Conservation (phyloP, 306 rosid species). For the Glycyrrhiza uralensis region DNA sequence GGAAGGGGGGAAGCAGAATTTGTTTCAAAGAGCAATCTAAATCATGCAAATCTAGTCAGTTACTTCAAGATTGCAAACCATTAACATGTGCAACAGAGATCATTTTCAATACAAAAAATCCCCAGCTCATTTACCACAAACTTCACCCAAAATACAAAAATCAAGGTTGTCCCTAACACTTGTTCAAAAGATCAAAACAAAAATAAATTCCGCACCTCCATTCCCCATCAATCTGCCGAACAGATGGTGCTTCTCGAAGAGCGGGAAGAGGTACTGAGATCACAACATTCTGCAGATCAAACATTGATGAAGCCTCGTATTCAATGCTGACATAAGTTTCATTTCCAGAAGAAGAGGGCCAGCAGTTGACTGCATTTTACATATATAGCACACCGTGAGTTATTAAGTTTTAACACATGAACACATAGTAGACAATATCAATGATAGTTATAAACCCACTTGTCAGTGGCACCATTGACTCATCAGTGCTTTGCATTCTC, state of each 20-base stretch:
- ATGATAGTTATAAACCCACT: constrained; percentile 43
- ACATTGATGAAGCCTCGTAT: constrained; percentile 88
- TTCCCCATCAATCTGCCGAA: constrained; percentile 82
- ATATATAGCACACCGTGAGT: constrained; percentile 16
- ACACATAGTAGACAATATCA: neutral
- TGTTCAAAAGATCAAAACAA: neutral
- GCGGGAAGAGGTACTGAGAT: constrained; percentile 95
- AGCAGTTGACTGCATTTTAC: constrained; percentile 83
- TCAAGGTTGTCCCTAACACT: neutral
- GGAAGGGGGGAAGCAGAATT: neutral
- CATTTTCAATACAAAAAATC: neutral
- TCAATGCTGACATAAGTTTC: constrained; percentile 96
- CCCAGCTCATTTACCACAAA: neutral
- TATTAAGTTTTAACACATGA: neutral
- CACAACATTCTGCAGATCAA: constrained; percentile 70
- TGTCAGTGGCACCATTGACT: constrained; percentile 75
- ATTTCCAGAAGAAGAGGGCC: constrained; percentile 97
- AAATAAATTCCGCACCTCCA: constrained; percentile 59
- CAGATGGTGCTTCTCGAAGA: constrained; percentile 85
- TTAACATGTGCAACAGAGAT: neutral
- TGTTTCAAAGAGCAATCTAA: neutral
- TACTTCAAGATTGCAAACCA: neutral
- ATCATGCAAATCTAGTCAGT: neutral
- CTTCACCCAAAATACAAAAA: neutral
- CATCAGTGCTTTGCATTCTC: constrained; percentile 90